A percentile compares a stretch with the other conserved stretches of the same genome.
These are phyloP conservation scores for Dipteronia dyeriana DNA, from an alignment of 345 rosid species.

Conservation along the genomic window DNA sequence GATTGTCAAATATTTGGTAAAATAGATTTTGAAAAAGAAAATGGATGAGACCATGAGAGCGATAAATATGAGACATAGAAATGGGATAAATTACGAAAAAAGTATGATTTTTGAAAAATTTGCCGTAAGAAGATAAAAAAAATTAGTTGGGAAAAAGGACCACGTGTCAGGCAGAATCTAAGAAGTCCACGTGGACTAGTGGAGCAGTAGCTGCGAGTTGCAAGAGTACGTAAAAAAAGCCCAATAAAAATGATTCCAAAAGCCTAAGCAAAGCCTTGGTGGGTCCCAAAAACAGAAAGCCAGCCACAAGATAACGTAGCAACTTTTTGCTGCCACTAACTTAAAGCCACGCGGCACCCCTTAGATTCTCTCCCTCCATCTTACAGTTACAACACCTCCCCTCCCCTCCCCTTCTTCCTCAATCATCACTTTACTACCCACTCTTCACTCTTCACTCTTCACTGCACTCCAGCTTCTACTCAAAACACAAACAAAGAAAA, in stretches of 20 bases:
- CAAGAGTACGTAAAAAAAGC: not conserved
- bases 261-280: constrained; percentile 19
- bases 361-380: constrained; percentile 41
- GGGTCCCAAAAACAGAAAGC: constrained; percentile 24
- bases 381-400: constrained; percentile 28
- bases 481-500: too few relatives aligned
- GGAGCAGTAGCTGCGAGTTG: not conserved
- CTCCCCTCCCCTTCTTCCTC: not conserved
- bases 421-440: constrained; percentile 11
- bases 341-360: constrained; percentile 40
- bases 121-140: too few relatives aligned
- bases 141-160: not conserved
- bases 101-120: too few relatives aligned
- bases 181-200: not conserved
- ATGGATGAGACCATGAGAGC: too few relatives aligned
- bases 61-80: too few relatives aligned
- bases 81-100: too few relatives aligned
- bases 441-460: too few relatives aligned
- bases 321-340: constrained; percentile 45
- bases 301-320: constrained; percentile 57
- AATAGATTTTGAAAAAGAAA: too few relatives aligned
- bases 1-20: too few relatives aligned
- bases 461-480: not conserved
- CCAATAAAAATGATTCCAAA: constrained; percentile 21
- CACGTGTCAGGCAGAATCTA: not conserved